Conservation (phyloP, 345 rosid species). For the Bretschneidera sinensis region DNA sequence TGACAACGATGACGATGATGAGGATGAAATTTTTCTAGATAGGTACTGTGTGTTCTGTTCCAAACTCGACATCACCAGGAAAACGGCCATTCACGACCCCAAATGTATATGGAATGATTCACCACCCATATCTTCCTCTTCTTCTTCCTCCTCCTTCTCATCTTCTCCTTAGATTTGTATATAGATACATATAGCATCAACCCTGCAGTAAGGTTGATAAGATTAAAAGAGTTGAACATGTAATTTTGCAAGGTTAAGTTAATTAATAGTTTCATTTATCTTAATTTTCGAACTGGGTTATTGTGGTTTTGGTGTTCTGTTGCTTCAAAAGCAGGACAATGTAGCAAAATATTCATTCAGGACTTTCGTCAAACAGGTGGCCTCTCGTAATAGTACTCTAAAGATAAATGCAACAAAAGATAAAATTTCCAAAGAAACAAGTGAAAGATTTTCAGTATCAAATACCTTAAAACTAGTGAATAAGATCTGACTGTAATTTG, state of each 20-base stretch:
- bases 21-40: slow-evolving; percentile 21
- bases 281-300: neutral
- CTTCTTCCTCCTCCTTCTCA: slow-evolving; percentile 30
- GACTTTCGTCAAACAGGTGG: slow-evolving; percentile 25
- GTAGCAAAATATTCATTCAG: slow-evolving; percentile 1
- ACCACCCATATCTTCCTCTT: slow-evolving; percentile 34
- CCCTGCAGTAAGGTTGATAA: slow-evolving; percentile 6
- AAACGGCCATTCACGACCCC: slow-evolving; percentile 38
- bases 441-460: neutral
- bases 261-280: neutral
- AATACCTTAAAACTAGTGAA: too few species aligned
- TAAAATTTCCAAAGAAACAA: too few species aligned
- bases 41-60: slow-evolving; percentile 62
- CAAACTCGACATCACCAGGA: slow-evolving; percentile 42
- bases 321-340: neutral
- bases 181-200: slow-evolving; percentile 17
- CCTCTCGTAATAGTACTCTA: neutral
- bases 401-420: neutral
- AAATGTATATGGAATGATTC: slow-evolving; percentile 44
- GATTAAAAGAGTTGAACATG: neutral
- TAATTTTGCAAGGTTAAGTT: neutral
- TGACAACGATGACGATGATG: slow-evolving; percentile 8
- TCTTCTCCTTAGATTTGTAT: slow-evolving; percentile 31
- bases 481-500: neutral
- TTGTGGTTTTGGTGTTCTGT: neutral